These are phyloP conservation scores for Pyricularia sp. DNA, from an alignment of 2,329 filamentous ascomycete species.

Conservation along the genomic window DNA sequence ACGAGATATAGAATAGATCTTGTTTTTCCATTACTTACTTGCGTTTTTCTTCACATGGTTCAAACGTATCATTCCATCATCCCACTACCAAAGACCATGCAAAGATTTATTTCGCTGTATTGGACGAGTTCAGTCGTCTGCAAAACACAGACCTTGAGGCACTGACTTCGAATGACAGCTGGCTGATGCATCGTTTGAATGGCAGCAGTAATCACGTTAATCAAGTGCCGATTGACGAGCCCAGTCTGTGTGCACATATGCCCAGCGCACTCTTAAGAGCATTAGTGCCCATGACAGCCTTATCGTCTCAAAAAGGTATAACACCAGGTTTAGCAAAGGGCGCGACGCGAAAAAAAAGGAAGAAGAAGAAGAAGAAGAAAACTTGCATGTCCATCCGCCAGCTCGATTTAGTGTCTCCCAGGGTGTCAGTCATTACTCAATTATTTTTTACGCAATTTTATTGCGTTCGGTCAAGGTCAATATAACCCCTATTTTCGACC, in stretches of 20 bases:
- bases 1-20: background rate
- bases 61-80: background rate
- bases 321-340: background rate
- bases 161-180: background rate
- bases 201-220: background rate
- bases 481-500: background rate
- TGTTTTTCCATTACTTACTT: background rate
- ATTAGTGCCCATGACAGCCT: background rate
- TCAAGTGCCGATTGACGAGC: background rate
- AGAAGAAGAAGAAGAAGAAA: too few species aligned
- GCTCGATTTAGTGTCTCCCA: too few species aligned
- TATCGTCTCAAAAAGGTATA: background rate
- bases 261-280: background rate
- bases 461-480: background rate
- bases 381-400: too few species aligned
- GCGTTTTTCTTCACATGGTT: background rate
- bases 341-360: background rate
- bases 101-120: background rate
- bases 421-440: background rate
- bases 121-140: background rate
- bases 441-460: background rate
- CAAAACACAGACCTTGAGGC: background rate
- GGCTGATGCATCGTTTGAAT: background rate
- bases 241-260: background rate
- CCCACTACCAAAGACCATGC: background rate